Evolutionary conservation across 2,329 filamentous ascomycete genomes (phyloP).

Genomic region (Monilinia aucupariae): DNA sequence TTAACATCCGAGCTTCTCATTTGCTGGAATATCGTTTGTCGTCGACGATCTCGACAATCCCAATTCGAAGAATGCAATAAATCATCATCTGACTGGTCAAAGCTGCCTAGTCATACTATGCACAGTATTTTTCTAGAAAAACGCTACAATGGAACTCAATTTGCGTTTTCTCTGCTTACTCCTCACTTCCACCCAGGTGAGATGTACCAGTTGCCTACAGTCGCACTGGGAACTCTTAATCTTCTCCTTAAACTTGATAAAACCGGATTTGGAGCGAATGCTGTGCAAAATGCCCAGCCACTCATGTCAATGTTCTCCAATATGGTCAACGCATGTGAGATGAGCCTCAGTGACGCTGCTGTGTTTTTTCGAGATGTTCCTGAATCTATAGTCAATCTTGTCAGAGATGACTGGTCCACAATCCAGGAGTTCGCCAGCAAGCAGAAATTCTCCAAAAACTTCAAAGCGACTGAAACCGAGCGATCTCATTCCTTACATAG

Average conservation of each 20-base stretch:
- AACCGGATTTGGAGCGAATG: not conserved
- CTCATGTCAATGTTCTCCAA: constrained; percentile 3
- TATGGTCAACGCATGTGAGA: constrained; percentile 2
- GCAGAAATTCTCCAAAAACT: not conserved
- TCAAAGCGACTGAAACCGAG: not conserved
- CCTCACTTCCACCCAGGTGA: constrained; percentile 21
- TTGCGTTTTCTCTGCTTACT: constrained; percentile 25
- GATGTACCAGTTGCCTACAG: constrained; percentile 21
- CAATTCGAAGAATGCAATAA: constrained; percentile 1
- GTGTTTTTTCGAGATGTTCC: not conserved
- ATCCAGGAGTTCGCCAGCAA: constrained; percentile 18
- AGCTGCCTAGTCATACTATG: constrained; percentile 17
- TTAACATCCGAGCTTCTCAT: constrained; percentile 30
- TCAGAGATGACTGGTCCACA: constrained; percentile 21
- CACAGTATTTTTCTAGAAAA: not conserved
- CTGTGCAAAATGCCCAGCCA: not conserved
- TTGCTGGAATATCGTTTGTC: constrained; percentile 33
- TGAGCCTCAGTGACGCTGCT: constrained; percentile 3
- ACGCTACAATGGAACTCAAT: constrained; percentile 20
- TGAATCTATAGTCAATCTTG: constrained; percentile 19
- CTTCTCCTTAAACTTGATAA: constrained; percentile 22
- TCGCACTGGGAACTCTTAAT: constrained; percentile 30
- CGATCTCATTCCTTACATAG: constrained; percentile 14
- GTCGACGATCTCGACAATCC: constrained; percentile 11
- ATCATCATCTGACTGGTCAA: constrained; percentile 27